Evolutionary conservation across 495 filamentous ascomycete species (phyloP).

Genomic region (Penicillium alfredii): DNA sequence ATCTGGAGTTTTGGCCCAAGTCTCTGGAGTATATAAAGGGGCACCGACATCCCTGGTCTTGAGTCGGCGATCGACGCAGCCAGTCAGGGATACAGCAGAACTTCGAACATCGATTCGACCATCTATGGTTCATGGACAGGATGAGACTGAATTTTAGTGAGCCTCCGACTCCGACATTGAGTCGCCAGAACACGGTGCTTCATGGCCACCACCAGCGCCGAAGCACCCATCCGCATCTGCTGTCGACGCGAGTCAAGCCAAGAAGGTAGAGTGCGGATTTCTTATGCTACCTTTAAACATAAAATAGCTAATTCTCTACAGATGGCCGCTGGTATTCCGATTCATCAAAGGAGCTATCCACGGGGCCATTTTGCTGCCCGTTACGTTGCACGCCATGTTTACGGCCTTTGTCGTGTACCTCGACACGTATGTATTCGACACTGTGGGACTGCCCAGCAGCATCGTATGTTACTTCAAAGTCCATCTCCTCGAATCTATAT

Average conservation of each 20-base stretch:
- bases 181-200: conserved; percentile 30
- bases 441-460: conserved; percentile 55
- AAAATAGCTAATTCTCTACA: conserved; percentile 10
- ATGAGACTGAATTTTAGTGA: conserved; percentile 38
- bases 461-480: conserved; percentile 43
- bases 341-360: conserved; percentile 76
- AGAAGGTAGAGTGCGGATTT: conserved; percentile 35
- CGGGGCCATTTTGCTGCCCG: conserved; percentile 54
- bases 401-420: conserved; percentile 58
- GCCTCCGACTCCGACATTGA: conserved; percentile 32
- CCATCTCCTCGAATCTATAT: not conserved
- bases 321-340: conserved; percentile 68
- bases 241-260: conserved; percentile 52
- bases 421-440: conserved; percentile 48
- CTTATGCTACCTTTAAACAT: not conserved
- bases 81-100: too few species aligned
- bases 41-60: too few species aligned
- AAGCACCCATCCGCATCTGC: conserved; percentile 33
- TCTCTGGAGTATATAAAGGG: too few species aligned
- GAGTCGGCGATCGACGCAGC: too few species aligned
- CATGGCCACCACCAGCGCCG: conserved; percentile 27
- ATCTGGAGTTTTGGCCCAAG: too few species aligned
- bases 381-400: conserved; percentile 59
- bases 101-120: too few species aligned
- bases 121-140: too few species aligned